A percentile compares a stretch with the other conserved stretches of the same genome.
Conservation (phyloP, 176 grass and related monocot genomes). For the Triticum turgidum region DNA sequence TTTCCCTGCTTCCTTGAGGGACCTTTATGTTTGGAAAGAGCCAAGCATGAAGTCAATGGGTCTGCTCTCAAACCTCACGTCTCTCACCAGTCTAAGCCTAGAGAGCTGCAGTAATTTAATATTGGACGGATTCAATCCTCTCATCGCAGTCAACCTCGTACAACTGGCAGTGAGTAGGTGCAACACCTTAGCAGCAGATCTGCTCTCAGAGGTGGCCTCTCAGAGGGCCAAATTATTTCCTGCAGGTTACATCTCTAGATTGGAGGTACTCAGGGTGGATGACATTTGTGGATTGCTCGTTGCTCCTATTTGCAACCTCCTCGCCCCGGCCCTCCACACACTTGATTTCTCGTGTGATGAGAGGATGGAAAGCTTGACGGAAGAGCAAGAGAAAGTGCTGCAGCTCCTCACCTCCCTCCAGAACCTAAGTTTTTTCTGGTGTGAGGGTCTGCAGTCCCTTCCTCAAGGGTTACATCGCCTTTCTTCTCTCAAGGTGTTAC, state of each 20-base stretch:
- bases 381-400: too few species aligned
- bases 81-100: background rate
- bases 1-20: background rate
- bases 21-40: fast-evolving
- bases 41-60: background rate
- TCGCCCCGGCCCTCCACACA: background rate
- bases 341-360: fast-evolving
- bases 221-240: background rate
- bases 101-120: fast-evolving
- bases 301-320: background rate
- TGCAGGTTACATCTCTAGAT: background rate
- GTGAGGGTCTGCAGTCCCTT: background rate
- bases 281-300: background rate
- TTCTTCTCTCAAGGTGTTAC: background rate
- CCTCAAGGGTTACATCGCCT: background rate
- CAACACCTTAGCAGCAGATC: background rate
- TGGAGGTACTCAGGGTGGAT: fast-evolving
- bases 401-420: too few species aligned
- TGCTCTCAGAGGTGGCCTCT: background rate
- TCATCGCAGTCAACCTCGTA: background rate
- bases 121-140: background rate
- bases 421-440: too few species aligned
- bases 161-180: fast-evolving
- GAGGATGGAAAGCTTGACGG: too few species aligned
- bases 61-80: background rate